Conservation (phyloP, 2,329 filamentous ascomycete species). For the Talaromyces sp. region DNA sequence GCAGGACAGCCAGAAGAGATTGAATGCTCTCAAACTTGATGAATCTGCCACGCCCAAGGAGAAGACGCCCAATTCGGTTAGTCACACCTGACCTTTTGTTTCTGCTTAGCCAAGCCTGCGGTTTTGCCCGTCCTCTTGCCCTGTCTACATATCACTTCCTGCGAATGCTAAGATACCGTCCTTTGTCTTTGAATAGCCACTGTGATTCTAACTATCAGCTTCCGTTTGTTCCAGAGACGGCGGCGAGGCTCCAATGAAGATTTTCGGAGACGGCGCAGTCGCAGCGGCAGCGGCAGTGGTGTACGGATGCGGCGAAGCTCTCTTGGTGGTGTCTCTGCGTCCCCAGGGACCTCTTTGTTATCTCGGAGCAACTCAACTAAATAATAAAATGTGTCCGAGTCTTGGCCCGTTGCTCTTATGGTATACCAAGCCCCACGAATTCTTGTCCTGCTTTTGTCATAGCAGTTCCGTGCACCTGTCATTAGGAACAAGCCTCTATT, state of each 20-base stretch:
- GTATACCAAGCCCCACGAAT: conserved; percentile 12
- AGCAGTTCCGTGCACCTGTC: conserved; percentile 33
- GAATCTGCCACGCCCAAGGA: conserved; percentile 51
- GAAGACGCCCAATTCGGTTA: conserved; percentile 46
- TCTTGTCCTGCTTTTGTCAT: conserved; percentile 27
- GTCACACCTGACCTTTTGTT: conserved; percentile 25
- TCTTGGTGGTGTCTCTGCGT: conserved; percentile 28
- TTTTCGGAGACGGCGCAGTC: conserved; percentile 35
- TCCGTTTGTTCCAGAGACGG: conserved; percentile 43
- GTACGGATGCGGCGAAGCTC: conserved; percentile 35
- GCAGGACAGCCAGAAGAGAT: conserved; percentile 77
- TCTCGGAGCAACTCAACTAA: conserved; percentile 40
- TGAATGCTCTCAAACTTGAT: conserved; percentile 87
- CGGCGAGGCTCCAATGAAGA: conserved; percentile 37
- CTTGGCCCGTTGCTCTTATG: conserved; percentile 8
- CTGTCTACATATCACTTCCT: conserved; percentile 21
- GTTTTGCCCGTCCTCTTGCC: conserved; percentile 7
- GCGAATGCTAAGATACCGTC: conserved; percentile 37
- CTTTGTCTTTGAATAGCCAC: conserved; percentile 16
- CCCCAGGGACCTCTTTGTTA: conserved; percentile 29
- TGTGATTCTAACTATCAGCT: conserved; percentile 43
- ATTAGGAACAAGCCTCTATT: conserved; percentile 12
- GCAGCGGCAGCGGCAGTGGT: conserved; percentile 38
- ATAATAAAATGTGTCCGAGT: conserved; percentile 18
- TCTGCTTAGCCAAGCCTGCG: conserved; percentile 14